These are phyloP conservation scores for Intubia oerlemansii DNA, from an alignment of 2,329 filamentous ascomycete genomes.

Conservation along the genomic window DNA sequence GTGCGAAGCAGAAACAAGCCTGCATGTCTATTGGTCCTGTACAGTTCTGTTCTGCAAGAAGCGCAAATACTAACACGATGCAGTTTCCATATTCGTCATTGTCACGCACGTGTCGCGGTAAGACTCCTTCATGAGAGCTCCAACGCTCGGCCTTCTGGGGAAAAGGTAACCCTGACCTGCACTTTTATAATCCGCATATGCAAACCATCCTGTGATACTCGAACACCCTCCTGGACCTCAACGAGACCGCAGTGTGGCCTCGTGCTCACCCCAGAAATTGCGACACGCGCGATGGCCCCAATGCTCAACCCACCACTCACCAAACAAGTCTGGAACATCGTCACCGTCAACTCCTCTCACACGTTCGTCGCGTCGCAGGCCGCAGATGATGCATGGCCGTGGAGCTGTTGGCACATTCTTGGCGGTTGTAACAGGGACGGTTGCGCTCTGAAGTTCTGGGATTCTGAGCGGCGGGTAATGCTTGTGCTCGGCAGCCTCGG, in stretches of 20 bases:
- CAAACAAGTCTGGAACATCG: conserved; percentile 72
- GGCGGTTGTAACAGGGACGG: conserved; percentile 43
- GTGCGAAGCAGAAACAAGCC: too few relatives aligned
- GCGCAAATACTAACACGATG: too few relatives aligned
- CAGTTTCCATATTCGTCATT: too few relatives aligned
- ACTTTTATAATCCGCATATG: too few relatives aligned
- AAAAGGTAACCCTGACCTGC: too few relatives aligned
- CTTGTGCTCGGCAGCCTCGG: conserved; percentile 6
- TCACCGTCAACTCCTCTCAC: conserved; percentile 48
- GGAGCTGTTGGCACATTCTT: conserved; percentile 55
- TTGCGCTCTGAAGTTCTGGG: conserved; percentile 45
- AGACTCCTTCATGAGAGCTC: too few relatives aligned
- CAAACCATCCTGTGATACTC: too few relatives aligned
- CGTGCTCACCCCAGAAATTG: conserved; percentile 70
- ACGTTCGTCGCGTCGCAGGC: conserved; percentile 71
- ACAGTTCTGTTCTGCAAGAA: too few relatives aligned
- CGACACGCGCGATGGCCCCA: conserved; percentile 65
- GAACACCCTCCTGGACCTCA: too few relatives aligned
- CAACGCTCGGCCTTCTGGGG: too few relatives aligned
- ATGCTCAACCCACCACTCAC: conserved; percentile 89
- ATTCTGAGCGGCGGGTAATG: conserved; percentile 23
- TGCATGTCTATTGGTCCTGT: too few relatives aligned
- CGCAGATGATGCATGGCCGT: conserved; percentile 67
- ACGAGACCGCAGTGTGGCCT: conserved; percentile 34
- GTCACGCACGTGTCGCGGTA: too few relatives aligned